Evolutionary conservation across 2,329 filamentous ascomycete genomes (phyloP), one percentile per base, ranked within the genome.

Genomic region (Cladosporium sp.): DNA sequence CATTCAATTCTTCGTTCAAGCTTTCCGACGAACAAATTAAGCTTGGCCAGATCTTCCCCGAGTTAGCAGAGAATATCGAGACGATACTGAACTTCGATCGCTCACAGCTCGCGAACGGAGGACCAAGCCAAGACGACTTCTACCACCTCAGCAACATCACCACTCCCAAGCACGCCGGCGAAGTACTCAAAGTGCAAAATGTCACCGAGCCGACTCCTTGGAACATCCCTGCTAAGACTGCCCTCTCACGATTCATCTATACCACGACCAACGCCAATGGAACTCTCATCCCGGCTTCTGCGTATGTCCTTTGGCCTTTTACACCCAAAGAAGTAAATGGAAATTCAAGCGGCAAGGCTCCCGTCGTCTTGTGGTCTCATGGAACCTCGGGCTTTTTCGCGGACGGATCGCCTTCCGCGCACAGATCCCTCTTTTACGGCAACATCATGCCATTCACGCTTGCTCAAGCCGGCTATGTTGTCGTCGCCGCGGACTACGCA

Each of bases 251-350:
- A 14, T 74, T 83, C 61, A 61, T 80, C 1, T 83, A 80, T 68
- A 75, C 75, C 17, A 77, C 78, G 0, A 72, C 69, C 19, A 75
- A 72, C n/a, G 61, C 76, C 22, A 79, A 81, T 59, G 76, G 77
- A 3, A 75, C 74, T 0, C 59, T 72, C 0, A 65, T 82, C 2
- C 80, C 80, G 0, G 75, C 78, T 8, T 81, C 79, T 1, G 80
- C 74, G 1, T 81, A 74, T 64, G 68, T 83, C 12, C 73, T 83
- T 1, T 82, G 78, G 78, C 80, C 80, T 0, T 82, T 70, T 54
- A 59, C 66, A 2, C 67, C 74, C 5, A 60, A 65, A 19, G 30
- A 36, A 12, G 63, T 65, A 47, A n/a, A 47, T 5, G 58, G 52
- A 19, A 36, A 11, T 28, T 11, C 28, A 36, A 58, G 51, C 43